phyloP scores from a whole-genome alignment of 2,329 filamentous ascomycete species.

The Sclerotiophoma versabilis region DNA sequence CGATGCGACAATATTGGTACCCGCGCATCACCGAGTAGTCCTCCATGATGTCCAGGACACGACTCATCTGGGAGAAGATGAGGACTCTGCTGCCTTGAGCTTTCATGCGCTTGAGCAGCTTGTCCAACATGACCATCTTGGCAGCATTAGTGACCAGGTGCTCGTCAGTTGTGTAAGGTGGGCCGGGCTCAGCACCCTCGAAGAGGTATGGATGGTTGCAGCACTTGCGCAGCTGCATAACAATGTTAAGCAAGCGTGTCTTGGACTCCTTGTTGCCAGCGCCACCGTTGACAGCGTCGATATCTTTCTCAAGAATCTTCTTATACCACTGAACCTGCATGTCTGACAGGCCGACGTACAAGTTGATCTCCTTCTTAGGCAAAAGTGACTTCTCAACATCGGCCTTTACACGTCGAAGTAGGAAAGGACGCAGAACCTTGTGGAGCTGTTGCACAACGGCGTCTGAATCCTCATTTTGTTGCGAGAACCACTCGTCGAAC shows the following conservation, averaged over 20 bases:
- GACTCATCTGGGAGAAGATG: conserved; percentile 99
- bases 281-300: conserved; percentile 96
- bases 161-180: conserved; percentile 97
- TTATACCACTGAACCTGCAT: conserved; percentile 99
- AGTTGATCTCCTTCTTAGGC: conserved; percentile 95
- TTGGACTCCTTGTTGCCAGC: conserved; percentile 97
- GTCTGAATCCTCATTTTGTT: conserved; percentile 88
- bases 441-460: conserved; percentile 96
- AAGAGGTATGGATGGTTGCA: conserved; percentile 99
- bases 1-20: conserved; percentile 96
- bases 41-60: conserved; percentile 93
- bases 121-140: conserved; percentile 97
- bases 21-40: conserved; percentile 97
- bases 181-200: conserved; percentile 94
- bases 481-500: conserved; percentile 98
- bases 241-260: conserved; percentile 94
- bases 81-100: conserved; percentile 91
- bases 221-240: conserved; percentile 99
- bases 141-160: conserved; percentile 92
- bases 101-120: conserved; percentile 82
- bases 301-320: conserved; percentile 98
- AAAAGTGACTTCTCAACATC: conserved; percentile 98
- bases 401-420: conserved; percentile 93
- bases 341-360: conserved; percentile 98
- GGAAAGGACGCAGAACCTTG: conserved; percentile 88